phyloP scores from a whole-genome alignment of 2,329 filamentous ascomycete species.

The Claviceps africana region DNA sequence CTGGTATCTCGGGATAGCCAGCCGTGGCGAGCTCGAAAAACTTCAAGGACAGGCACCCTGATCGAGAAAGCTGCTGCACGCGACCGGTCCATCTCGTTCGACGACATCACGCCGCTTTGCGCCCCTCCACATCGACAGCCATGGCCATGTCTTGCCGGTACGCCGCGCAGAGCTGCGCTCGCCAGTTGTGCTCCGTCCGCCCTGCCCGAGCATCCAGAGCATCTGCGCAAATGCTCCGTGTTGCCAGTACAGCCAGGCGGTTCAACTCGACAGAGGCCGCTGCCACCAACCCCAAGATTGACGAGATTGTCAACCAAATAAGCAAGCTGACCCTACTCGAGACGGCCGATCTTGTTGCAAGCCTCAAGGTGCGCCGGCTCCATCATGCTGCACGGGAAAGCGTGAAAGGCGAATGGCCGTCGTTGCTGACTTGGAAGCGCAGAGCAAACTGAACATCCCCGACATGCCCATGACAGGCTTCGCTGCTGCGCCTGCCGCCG shows the following conservation, averaged over 20 bases:
- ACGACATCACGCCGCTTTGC: conserved; percentile 4
- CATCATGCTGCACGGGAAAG: neutral
- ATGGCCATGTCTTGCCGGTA: conserved; percentile 52
- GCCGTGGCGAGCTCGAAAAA: conserved; percentile 24
- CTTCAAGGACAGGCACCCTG: conserved; percentile 19
- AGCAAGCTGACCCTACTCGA: conserved; percentile 95
- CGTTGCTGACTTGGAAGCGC: conserved; percentile 6
- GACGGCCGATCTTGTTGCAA: conserved; percentile 89
- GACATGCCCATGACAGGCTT: conserved; percentile 93
- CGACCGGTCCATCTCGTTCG: conserved; percentile 5
- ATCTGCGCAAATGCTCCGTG: conserved; percentile 33
- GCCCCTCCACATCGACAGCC: conserved; percentile 18
- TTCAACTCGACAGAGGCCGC: conserved; percentile 74
- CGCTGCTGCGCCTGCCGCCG: conserved; percentile 49
- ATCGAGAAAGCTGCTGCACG: conserved; percentile 10
- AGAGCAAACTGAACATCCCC: conserved; percentile 94
- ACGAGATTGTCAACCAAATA: conserved; percentile 93
- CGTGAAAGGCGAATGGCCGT: neutral
- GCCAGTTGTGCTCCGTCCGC: conserved; percentile 40
- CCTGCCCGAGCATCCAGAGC: conserved; percentile 34
- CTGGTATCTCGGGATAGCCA: neutral
- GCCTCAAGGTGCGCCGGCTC: conserved; percentile 61
- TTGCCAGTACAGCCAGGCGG: conserved; percentile 46
- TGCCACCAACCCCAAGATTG: conserved; percentile 74
- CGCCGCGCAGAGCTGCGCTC: conserved; percentile 50